Percentiles rank a stretch among this genome's conserved stretches.
Conservation (phyloP, 2,329 filamentous ascomycete species). For the Graphiopsis chlorocephala region DNA sequence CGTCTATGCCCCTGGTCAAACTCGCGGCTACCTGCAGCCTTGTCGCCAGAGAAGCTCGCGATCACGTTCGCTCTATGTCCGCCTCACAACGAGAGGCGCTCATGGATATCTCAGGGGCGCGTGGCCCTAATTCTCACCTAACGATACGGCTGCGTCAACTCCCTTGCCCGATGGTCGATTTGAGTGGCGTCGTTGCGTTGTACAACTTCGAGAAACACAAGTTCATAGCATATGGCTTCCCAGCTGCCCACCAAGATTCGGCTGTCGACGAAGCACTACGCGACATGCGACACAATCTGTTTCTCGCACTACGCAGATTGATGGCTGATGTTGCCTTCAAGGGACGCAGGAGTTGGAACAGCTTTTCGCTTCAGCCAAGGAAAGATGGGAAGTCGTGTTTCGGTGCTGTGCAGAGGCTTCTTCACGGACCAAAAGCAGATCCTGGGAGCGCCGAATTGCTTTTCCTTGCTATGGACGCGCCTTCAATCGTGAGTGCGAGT, state of each 20-base stretch:
- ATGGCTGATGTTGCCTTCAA: neutral
- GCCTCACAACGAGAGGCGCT: neutral
- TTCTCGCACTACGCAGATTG: neutral
- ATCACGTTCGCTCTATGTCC: neutral
- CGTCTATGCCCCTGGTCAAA: neutral
- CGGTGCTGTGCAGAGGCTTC: neutral
- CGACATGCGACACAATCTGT: neutral
- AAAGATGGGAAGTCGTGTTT: neutral
- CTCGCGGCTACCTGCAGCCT: neutral
- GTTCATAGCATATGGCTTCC: neutral
- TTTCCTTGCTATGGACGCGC: too few species aligned
- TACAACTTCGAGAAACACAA: neutral
- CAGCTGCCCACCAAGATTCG: neutral
- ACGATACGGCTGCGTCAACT: neutral
- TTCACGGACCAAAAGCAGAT: neutral
- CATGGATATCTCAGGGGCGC: neutral
- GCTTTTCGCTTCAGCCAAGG: neutral
- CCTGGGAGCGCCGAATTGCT: neutral
- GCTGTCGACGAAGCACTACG: neutral
- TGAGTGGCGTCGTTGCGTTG: neutral
- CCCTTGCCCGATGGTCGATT: neutral
- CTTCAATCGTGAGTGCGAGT: too few species aligned
- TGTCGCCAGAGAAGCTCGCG: neutral
- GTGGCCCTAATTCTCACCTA: neutral
- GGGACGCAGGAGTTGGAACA: too few species aligned